These are phyloP conservation scores for Globisporangium okanoganense DNA, from an alignment of 352 stramenopile species.

Conservation along the genomic window DNA sequence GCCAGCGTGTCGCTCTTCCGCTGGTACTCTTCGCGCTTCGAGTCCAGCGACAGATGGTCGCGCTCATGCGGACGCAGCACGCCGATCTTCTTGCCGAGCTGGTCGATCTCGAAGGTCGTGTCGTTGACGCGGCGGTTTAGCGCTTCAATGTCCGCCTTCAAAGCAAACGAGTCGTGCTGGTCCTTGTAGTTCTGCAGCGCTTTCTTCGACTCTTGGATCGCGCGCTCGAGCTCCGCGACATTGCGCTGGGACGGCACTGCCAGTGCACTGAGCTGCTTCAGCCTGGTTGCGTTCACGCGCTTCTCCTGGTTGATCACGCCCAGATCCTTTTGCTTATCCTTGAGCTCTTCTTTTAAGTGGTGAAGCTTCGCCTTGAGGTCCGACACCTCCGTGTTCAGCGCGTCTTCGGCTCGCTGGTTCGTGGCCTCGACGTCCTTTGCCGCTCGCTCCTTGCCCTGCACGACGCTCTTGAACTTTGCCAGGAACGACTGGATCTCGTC, in stretches of 20 bases:
- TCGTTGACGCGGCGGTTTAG: constrained; percentile 41
- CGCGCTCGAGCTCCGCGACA: constrained; percentile 38
- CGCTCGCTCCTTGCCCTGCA: constrained; percentile 36
- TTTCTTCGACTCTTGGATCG: constrained; percentile 45
- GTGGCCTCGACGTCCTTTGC: constrained; percentile 34
- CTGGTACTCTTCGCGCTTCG: constrained; percentile 36
- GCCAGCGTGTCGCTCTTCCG: constrained; percentile 44
- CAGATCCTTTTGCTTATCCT: constrained; percentile 39
- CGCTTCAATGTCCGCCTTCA: constrained; percentile 46
- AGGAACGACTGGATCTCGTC: constrained; percentile 54
- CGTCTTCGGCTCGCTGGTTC: constrained; percentile 42
- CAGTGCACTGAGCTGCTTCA: constrained; percentile 38
- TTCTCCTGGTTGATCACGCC: constrained; percentile 41
- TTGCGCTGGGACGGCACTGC: constrained; percentile 44
- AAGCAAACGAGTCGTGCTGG: constrained; percentile 27
- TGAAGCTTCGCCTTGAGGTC: constrained; percentile 53
- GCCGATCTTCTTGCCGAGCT: constrained; percentile 50
- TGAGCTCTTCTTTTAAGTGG: constrained; percentile 42
- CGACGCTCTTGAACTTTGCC: constrained; percentile 36
- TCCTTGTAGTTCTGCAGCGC: constrained; percentile 37
- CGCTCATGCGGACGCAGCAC: constrained; percentile 44
- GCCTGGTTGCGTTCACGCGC: constrained; percentile 22
- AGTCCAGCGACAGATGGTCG: constrained; percentile 48
- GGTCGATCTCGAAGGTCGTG: constrained; percentile 34
- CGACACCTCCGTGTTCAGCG: constrained; percentile 38